Evolutionary conservation across 441 rosid species (phyloP), one percentile per base, ranked within the genome.

Genomic region (Rhodomyrtus psidioides): DNA sequence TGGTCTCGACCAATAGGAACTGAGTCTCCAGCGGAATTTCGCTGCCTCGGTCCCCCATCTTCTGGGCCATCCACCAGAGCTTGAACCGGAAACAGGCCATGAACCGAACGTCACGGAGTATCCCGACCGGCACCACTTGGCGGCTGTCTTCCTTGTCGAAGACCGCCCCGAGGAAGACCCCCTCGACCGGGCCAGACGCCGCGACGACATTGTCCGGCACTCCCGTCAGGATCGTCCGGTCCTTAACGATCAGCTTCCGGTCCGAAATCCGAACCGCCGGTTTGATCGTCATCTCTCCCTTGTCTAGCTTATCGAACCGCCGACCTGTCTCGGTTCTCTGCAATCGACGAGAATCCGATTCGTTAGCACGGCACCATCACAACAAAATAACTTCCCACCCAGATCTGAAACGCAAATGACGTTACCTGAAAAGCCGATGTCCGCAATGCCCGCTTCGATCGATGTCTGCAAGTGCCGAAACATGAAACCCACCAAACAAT

Each of bases 51-150:
- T 93, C 91, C 0, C 99, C 99, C 98, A 96, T 95, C 86, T 88
- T 93, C 88, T 95, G 99, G 55, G 98, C 95, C 98, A 97, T 97
- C 98, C 99, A 97, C 96, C 95, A 97, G 6, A 97, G 91, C 91
- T 95, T 96, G 91, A 97, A 95, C 91, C 99, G 90, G 88, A 97
- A 97, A 88, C 94, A 92, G 28, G 98, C 93, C 97, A 97, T 88
- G 91, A 97, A 97, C 91, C 98, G 94, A 85, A 95, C 94, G 57
- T 91, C 92, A 14, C 91, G 92, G 1, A 96, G 88, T 82, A 90
- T 88, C 24, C 98, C 98, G 53, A 95, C 60, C 17, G 95, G 87
- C 26, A 94, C 85, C 88, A 95, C 92, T 39, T 95, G 98, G 60
- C 95, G 83, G 88, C 95, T 94, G 6, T 87, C 91, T 46, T 92